Base-by-base conservation (phyloP, 257 asterid genomes). In the Oldenlandia corymbosa region DNA sequence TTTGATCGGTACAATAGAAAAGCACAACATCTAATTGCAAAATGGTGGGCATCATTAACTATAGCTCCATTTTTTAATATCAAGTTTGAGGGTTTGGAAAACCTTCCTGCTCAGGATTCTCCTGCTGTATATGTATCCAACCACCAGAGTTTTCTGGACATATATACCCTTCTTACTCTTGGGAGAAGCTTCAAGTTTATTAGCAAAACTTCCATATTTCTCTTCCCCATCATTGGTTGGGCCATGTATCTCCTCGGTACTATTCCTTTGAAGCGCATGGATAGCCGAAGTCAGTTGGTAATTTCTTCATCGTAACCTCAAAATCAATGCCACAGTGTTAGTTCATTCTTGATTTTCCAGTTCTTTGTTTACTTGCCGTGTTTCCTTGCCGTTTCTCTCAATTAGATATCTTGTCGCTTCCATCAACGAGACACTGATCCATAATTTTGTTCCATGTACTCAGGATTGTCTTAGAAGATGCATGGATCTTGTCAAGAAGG, bases 121-220 rank as follows among this genome's bases (percentile, higher is more conserved):
- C 86, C 99, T 34, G 99, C 96, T 31, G 94, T 93, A 58, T 93
- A 85, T 59, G 99, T 93, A 36, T 86, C 99, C 68, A 93, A 93
- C 76, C 99, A 93, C 73, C 99, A 87, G 77, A 93, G 99, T 76
- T 93, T 93, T 79, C 73, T 90, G 60, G 99, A 93, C 79, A 93
- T 93, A 68, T 85, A 82, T 71, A 75, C 97, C 12, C 95, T 90
- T 72, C 84, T 93, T 66, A 93, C 96, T 54, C 90, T 93, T 47
- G 94, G 97, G 20, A 87, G 81, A 75, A 82, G 84, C 83, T 93
- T 84, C 86, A 93, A 93, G 68, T 93, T 93, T 83, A 93, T 93
- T 47, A 93, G 99, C 88, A 93, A 93, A 82, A 93, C 97, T 31
- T 79, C 97, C 4, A 71, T 93, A 69, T 93, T 93, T 78, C 86